Evolutionary conservation across 1,139 yeast species (phyloP), one percentile per base, ranked within the genome.

Genomic region (Hyphopichia pseudoburtonii): DNA sequence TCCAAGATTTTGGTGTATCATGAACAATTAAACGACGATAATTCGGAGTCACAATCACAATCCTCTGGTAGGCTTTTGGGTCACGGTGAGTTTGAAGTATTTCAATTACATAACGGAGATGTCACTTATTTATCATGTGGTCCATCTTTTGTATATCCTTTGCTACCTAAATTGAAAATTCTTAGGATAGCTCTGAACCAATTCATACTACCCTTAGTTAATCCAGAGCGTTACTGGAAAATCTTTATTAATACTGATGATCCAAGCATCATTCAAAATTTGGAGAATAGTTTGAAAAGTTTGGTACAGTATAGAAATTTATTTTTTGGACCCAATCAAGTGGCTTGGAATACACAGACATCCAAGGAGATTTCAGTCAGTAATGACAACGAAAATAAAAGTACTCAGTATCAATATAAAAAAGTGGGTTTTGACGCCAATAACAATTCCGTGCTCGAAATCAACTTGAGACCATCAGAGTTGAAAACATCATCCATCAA

Each of bases 171-270:
- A 41, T 60, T 79, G 37, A 76, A 80, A 48, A 66, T 84, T 2
- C 62, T 84, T 39, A 68, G 86, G 44, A 70, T 79, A 2, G 67
- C 66, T 23, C 50, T 54, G 33, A 70, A 73, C 44, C 80, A 79
- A 42, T 82, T 81, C 48, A 67, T 84, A 2, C 52, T 85, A 23
- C 86, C 89, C 1, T 66, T 84, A 45, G 78, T 78, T 8, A 82
- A 82, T 45, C 90, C 90, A 0, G 83, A 81, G 41, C 62, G 89
- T 46, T 84, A 80, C 56, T 84, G 90, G 90, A 73, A 79, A 41
- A 72, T 84, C 2, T 69, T 69, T 24, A 54, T 83, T 4, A 66
- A 66, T 34, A 55, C 76, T 0, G 62, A 56, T 3, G 71, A 72
- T 37, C 43, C 45, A 0, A 42, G 50, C 5, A 59, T 60, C 1